Evolutionary conservation across 1,284 basidiomycete genomes (phyloP).

Genomic region (Malassezia psittaci): DNA sequence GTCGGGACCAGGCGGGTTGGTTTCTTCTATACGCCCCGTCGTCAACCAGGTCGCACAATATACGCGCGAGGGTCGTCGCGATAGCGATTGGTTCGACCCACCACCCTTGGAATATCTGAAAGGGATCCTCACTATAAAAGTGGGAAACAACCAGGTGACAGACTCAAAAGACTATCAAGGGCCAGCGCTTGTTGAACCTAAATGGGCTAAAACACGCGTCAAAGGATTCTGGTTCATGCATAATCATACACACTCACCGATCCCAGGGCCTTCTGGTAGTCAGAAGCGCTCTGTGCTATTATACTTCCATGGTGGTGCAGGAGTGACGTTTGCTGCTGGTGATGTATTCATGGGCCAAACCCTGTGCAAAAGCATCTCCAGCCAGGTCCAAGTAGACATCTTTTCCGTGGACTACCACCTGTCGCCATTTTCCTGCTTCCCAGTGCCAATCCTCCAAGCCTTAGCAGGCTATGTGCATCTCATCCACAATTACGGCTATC

Average conservation of each 20-base stretch:
- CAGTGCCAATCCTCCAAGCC: constrained; percentile 34
- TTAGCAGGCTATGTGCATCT: constrained; percentile 37
- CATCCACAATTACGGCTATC: constrained; percentile 31
- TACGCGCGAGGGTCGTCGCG: constrained; percentile 20
- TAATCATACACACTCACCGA: constrained; percentile 16
- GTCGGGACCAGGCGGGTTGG: constrained; percentile 35
- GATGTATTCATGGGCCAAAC: constrained; percentile 40
- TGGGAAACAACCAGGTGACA: constrained; percentile 16
- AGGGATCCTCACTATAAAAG: constrained; percentile 35
- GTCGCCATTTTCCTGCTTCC: constrained; percentile 33
- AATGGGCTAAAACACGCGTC: constrained; percentile 36
- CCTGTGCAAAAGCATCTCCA: constrained; percentile 30
- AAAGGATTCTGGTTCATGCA: constrained; percentile 41
- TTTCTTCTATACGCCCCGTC: constrained; percentile 23
- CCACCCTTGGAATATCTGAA: constrained; percentile 31
- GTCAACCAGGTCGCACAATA: constrained; percentile 21
- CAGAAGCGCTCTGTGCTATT: constrained; percentile 28
- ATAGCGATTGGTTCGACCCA: constrained; percentile 40
- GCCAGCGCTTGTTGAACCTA: constrained; percentile 34
- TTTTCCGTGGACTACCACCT: constrained; percentile 46
- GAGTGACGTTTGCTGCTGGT: constrained; percentile 40
- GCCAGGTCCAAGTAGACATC: constrained; percentile 27
- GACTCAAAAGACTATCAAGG: constrained; percentile 26
- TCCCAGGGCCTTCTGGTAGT: constrained; percentile 8
- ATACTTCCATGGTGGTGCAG: constrained; percentile 46